Evolutionary conservation across 768 basidiomycete genomes (phyloP).

Genomic region (Trametes cinnabarina): DNA sequence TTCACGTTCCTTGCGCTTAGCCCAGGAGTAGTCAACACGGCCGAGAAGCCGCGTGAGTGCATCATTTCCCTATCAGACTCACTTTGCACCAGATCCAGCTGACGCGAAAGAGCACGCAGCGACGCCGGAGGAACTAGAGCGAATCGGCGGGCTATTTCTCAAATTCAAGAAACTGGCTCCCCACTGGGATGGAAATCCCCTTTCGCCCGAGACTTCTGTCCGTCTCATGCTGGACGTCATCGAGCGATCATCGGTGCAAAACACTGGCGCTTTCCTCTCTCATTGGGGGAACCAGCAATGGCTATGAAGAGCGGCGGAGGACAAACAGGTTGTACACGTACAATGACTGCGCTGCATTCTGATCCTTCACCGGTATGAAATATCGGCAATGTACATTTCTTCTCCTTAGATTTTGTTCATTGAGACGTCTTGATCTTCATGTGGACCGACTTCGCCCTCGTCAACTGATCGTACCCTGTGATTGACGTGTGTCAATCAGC

Average conservation of each 20-base stretch:
- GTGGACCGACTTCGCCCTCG: constrained; percentile 74
- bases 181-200: constrained; percentile 1
- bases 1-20: constrained; percentile 37
- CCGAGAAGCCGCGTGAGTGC: constrained; percentile 16
- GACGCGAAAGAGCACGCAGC: too few relatives aligned
- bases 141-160: constrained; percentile 31
- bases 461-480: constrained; percentile 82
- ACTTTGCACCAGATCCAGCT: too few relatives aligned
- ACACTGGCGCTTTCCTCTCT: constrained; percentile 27
- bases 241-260: constrained; percentile 2
- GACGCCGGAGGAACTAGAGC: constrained; percentile 17
- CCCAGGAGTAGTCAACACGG: constrained; percentile 39
- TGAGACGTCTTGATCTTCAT: constrained; percentile 69
- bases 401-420: not conserved
- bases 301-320: constrained; percentile 2
- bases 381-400: too few relatives aligned
- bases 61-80: too few relatives aligned
- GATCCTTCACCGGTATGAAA: too few relatives aligned
- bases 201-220: constrained; percentile 18
- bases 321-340: too few relatives aligned
- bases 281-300: constrained; percentile 27
- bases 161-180: constrained; percentile 12
- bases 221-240: constrained; percentile 10
- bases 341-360: too few relatives aligned
- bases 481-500: not conserved